Percentiles rank a stretch among this genome's conserved stretches.
These are phyloP conservation scores for Yamagishiella unicocca DNA, from an alignment of 139 green algal genomes.

Conservation along the genomic window DNA sequence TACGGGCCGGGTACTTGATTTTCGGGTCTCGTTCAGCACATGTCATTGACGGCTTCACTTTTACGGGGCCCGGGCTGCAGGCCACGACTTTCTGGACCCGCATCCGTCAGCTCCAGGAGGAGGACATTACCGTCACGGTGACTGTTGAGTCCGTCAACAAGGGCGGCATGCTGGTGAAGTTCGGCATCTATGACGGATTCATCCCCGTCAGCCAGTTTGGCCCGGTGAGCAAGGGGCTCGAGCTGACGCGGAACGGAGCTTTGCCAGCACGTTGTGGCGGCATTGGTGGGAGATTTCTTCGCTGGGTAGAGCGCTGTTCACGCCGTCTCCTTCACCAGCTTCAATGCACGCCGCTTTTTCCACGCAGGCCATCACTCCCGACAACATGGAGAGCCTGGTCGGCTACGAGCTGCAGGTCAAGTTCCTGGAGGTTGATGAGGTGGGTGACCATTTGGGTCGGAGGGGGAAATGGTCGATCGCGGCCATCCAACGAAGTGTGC, in stretches of 20 bases:
- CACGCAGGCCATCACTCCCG: slow-evolving; percentile 64
- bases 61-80: slow-evolving; percentile 2
- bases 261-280: too few relatives aligned
- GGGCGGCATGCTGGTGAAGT: slow-evolving; percentile 85
- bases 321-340: too few relatives aligned
- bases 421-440: slow-evolving; percentile 97
- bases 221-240: slow-evolving; percentile 40
- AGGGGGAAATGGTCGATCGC: too few relatives aligned
- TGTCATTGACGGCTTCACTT: too few relatives aligned
- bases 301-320: too few relatives aligned
- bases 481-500: too few relatives aligned
- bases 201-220: slow-evolving; percentile 83
- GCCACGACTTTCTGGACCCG: slow-evolving; percentile 79
- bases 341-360: too few relatives aligned
- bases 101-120: slow-evolving; percentile 81
- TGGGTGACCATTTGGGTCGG: too few relatives aligned
- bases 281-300: too few relatives aligned
- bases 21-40: too few relatives aligned
- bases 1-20: too few relatives aligned
- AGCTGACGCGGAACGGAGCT: too few relatives aligned
- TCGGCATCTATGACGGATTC: slow-evolving; percentile 86
- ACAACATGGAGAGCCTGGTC: slow-evolving; percentile 84
- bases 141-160: slow-evolving; percentile 83
- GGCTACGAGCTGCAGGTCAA: slow-evolving; percentile 88
- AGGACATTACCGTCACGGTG: slow-evolving; percentile 86